Base-by-base conservation (phyloP, 345 rosid species). In the Litchi chinensis region DNA sequence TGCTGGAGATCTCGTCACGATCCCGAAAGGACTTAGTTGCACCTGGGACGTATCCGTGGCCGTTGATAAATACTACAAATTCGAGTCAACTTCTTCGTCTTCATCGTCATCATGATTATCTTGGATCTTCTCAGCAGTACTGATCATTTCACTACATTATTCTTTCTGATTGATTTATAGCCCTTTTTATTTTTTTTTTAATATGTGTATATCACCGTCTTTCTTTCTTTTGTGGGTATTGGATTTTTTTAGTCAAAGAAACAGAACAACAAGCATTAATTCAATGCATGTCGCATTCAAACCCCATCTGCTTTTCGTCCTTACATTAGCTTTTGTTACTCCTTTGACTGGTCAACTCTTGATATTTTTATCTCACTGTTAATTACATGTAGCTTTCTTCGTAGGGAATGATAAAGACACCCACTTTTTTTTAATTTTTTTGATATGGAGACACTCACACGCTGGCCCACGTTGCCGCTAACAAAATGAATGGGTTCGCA, bases 11-110 rank as follows among this genome's bases (percentile, higher is more conserved):
- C 90, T 95, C 50, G 98, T 95, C 48, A 87, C 76, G 68, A 90
- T 95, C 52, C 98, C 97, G 0, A 92, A 90, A 78, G 98, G 98
- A 16, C 88, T 92, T 39, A 91, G 97, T 74, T 95, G 98, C 83
- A 92, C 93, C 71, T 95, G 98, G 98, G 98, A 93, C 78, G 97
- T 95, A 8, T 86, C 93, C 37, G 80, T 92, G 10, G 89, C 98
- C 18, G 92, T 95, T 70, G 98, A 95, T 79, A 95, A 95, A 86
- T 85, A 90, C 79, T 95, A 91, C 88, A 92, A 90, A 62, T 93
- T 95, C 19, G 93, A 87, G 83, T 88, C 90, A 9, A 39, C 81
- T 48, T 68, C 90, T 60, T 69, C 86, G 11, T 68, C 83, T 46
- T 68, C 66, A 7, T 50, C 73, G 5, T 39, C 71, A 5, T 2